Percentiles rank a stretch among this genome's conserved stretches.
These are phyloP conservation scores for Lichtheimia ornata DNA, from an alignment of 371 early-diverging fungal genomes.

Conservation along the genomic window DNA sequence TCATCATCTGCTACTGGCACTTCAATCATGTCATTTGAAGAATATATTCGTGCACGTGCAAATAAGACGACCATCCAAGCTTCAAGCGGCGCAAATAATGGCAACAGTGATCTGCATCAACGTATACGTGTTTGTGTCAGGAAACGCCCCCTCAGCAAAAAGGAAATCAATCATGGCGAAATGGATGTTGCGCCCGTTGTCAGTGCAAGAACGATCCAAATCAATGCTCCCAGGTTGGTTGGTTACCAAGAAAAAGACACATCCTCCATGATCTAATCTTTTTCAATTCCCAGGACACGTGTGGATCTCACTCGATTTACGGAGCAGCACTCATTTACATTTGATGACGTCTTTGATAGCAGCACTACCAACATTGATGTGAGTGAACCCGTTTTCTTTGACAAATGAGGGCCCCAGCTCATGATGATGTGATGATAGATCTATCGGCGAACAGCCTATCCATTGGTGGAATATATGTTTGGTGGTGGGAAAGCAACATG, in stretches of 20 bases:
- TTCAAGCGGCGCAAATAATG: background rate
- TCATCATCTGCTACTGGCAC: conserved; percentile 1
- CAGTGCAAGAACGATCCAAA: conserved; percentile 69
- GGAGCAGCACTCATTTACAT: conserved; percentile 92
- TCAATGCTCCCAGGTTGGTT: conserved; percentile 89
- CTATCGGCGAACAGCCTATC: conserved; percentile 88
- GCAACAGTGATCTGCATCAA: conserved; percentile 56
- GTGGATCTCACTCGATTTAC: conserved; percentile 94
- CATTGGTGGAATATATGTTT: conserved; percentile 94
- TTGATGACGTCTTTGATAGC: conserved; percentile 96
- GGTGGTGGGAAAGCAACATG: conserved; percentile 97
- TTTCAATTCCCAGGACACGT: conserved; percentile 60
- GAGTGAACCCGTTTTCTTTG: background rate
- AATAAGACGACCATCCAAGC: background rate
- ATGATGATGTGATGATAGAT: conserved; percentile 41
- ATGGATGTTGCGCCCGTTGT: conserved; percentile 77
- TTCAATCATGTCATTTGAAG: conserved; percentile 15
- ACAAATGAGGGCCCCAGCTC: too few species aligned
- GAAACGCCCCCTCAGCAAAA: conserved; percentile 90
- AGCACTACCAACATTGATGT: conserved; percentile 79
- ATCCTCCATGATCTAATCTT: background rate
- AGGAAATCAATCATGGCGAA: conserved; percentile 76
- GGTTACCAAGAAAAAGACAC: background rate
- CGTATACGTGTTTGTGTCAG: conserved; percentile 96
- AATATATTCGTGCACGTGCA: conserved; percentile 13